Evolutionary conservation across 2,329 filamentous ascomycete genomes (phyloP).

Genomic region (Rhynchosporium secalis): DNA sequence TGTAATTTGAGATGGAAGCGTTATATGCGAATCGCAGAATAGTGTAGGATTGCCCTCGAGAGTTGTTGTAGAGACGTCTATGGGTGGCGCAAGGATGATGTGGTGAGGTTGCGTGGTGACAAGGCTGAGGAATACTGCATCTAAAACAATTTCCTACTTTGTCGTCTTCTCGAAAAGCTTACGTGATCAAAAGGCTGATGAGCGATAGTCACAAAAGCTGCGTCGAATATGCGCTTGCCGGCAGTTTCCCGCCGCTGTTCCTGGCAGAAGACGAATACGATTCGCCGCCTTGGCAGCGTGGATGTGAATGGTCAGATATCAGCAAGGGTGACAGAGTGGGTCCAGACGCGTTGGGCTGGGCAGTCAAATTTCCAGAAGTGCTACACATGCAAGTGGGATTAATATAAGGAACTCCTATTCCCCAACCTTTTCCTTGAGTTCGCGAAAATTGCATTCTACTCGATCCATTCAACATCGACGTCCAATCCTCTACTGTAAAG

Average conservation of each 20-base stretch:
- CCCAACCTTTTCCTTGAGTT: neutral
- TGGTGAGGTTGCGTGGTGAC: constrained; percentile 7
- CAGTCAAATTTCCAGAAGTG: constrained; percentile 1
- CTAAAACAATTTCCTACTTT: no score
- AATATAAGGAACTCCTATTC: constrained; percentile 14
- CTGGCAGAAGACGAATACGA: neutral
- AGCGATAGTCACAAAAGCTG: no score
- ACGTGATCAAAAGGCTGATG: no score
- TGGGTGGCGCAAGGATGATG: neutral
- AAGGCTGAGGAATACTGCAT: constrained; percentile 18
- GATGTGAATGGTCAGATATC: neutral
- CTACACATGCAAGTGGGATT: neutral
- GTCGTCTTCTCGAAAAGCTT: no score
- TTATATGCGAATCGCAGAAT: neutral
- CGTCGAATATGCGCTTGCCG: no score
- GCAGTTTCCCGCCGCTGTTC: no score
- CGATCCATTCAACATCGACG: constrained; percentile 14
- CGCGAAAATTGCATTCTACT: neutral
- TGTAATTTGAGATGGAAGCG: constrained; percentile 16
- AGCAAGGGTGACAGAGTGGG: no score
- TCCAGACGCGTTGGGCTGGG: neutral
- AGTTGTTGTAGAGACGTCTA: neutral
- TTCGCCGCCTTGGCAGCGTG: neutral
- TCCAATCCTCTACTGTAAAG: neutral
- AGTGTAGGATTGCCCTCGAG: neutral